Evolutionary conservation across 139 green algal genomes (phyloP), one percentile per base, ranked within the genome.

Genomic region (Micromonas pusilla): DNA sequence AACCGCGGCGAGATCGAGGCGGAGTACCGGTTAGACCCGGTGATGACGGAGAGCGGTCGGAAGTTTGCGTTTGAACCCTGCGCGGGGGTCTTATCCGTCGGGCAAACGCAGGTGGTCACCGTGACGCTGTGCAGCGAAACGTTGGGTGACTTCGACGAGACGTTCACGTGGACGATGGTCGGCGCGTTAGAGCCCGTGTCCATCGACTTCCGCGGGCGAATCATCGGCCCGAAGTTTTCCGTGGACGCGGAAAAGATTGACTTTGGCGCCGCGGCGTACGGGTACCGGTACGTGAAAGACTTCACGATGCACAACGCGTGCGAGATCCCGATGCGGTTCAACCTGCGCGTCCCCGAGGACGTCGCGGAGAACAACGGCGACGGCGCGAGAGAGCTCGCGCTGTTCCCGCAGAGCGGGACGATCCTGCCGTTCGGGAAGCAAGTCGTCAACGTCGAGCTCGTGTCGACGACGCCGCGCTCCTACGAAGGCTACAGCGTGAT

Each of bases 61-160:
- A 88, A 86, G 75, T 94, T 96, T 79, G 78, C n/a, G 1, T 96
- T 96, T 81, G 84, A 90, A 70, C 91, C 91, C 1, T 23, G 67
- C 3, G n/a, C 19, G 2, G 91, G 91, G 2, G 70, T 84, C 32
- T 74, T 95, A 30, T 30, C 63, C 25, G 73, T 83, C 19, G 85
- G 80, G 1, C 62, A 79, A 65, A 72, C 72, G 0, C 64, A 82
- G 53, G 79, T 38, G 66, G 81, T 93, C 77, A 53, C 73, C 26
- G 86, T 92, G 1, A 85, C 79, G 78, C 81, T 96, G 62, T 65
- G 85, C 54, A 86, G 81, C 21, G 87, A 91, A 74, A 66, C 87
- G 30, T 82, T 96, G 39, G 91, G 91, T 33, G 37, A 75, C 2
- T 93, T 96, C 71, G 78, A 87, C 33, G 87, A 96, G 82, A 83